Evolutionary conservation across 2,329 filamentous ascomycete genomes (phyloP).

Genomic region (Alternaria viburni): DNA sequence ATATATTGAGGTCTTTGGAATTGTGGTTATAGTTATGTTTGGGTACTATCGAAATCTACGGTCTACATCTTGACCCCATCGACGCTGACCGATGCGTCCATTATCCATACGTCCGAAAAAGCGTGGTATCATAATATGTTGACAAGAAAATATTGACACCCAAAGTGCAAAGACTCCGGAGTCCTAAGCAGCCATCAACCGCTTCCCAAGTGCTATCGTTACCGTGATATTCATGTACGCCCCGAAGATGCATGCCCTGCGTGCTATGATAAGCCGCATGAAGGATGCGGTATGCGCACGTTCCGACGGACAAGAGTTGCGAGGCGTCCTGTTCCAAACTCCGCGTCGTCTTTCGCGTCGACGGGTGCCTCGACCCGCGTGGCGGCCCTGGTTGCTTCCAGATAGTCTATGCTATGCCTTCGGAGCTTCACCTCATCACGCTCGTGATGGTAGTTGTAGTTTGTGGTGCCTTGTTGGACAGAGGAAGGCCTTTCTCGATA

Average conservation of each 20-base stretch:
- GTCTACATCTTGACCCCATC: neutral
- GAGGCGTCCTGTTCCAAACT: neutral
- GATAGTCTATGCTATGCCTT: neutral
- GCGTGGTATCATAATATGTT: slow-evolving; percentile 22
- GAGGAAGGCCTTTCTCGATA: slow-evolving; percentile 43
- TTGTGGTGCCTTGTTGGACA: slow-evolving; percentile 28
- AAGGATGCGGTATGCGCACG: neutral
- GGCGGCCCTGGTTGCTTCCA: neutral
- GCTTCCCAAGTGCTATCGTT: slow-evolving; percentile 1
- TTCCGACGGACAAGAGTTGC: neutral
- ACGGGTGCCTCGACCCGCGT: neutral
- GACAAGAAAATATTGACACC: neutral
- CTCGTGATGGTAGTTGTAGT: slow-evolving; percentile 47
- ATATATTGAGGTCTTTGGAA: neutral
- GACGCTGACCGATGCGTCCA: neutral
- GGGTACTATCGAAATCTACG: neutral
- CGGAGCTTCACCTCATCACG: slow-evolving; percentile 16
- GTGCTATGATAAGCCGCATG: neutral
- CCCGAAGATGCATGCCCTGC: neutral
- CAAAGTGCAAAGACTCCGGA: neutral
- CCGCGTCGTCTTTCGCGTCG: slow-evolving; percentile 1
- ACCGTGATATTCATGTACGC: neutral
- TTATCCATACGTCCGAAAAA: slow-evolving; percentile 1
- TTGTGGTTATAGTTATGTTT: neutral
- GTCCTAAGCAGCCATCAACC: neutral